These are phyloP conservation scores for Bathelium albidoporum DNA, from an alignment of 495 filamentous ascomycete genomes.

Conservation along the genomic window DNA sequence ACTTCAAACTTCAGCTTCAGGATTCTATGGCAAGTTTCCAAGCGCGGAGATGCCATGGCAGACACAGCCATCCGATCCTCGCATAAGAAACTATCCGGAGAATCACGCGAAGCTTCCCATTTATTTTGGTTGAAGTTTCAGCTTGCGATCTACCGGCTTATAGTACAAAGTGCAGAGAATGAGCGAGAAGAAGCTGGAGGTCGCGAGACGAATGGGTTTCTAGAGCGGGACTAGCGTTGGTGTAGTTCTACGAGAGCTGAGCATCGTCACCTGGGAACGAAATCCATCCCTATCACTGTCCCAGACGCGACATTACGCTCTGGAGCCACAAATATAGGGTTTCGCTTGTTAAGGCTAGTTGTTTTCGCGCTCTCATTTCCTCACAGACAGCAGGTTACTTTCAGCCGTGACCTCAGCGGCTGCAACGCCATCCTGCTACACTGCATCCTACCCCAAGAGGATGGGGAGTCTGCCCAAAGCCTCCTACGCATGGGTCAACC, in stretches of 20 bases:
- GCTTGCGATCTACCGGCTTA: neutral
- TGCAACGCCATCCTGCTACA: neutral
- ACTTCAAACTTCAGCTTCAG: too few relatives aligned
- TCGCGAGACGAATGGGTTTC: neutral
- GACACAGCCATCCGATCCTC: too few relatives aligned
- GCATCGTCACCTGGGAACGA: neutral
- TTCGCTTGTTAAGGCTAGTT: neutral
- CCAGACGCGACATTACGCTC: neutral
- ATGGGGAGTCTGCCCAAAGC: neutral
- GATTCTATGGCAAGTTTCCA: too few relatives aligned
- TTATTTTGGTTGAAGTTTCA: too few relatives aligned
- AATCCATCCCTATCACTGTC: neutral
- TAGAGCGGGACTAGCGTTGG: neutral
- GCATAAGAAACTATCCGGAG: too few relatives aligned
- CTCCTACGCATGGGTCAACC: neutral
- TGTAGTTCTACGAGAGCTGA: neutral
- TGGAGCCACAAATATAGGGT: neutral
- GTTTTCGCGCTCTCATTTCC: neutral
- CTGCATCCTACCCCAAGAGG: neutral
- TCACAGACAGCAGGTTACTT: neutral
- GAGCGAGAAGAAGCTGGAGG: neutral
- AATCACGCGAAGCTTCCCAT: too few relatives aligned
- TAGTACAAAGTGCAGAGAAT: neutral
- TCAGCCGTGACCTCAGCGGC: neutral
- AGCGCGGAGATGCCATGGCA: too few relatives aligned